Conservation (phyloP, 768 basidiomycete species). For the Pisolithus tinctorius region DNA sequence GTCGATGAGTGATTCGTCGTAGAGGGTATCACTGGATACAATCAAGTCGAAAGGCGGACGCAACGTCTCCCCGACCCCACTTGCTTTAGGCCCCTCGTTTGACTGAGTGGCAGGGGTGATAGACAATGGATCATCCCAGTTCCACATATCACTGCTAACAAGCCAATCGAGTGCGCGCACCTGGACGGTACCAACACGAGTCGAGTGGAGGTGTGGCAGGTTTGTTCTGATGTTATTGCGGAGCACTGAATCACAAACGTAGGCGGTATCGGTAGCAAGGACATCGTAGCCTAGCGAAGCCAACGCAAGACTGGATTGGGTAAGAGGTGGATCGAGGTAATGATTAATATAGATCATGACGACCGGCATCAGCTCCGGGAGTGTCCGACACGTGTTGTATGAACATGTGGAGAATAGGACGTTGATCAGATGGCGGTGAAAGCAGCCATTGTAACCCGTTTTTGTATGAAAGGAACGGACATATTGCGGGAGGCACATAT, state of each 20-base stretch:
- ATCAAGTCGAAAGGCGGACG: constrained; percentile 69
- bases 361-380: background rate
- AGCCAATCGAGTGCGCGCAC: constrained; percentile 70
- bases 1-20: constrained; percentile 48
- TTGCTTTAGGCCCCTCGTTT: constrained; percentile 11
- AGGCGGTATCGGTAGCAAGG: constrained; percentile 65
- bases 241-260: constrained; percentile 60
- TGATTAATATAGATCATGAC: background rate
- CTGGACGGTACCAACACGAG: constrained; percentile 41
- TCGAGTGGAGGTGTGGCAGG: constrained; percentile 17
- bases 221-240: constrained; percentile 54
- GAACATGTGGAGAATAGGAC: background rate
- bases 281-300: constrained; percentile 68
- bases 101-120: constrained; percentile 26
- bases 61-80: constrained; percentile 17
- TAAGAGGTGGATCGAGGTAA: background rate
- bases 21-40: constrained; percentile 79
- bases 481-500: background rate
- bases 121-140: constrained; percentile 37
- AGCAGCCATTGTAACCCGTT: background rate
- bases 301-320: constrained; percentile 47
- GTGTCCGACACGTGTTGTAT: too few species aligned
- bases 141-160: constrained; percentile 47
- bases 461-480: background rate
- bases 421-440: background rate